Conservation (phyloP, 176 grass and related monocot genomes). For the Phragmites australis region DNA sequence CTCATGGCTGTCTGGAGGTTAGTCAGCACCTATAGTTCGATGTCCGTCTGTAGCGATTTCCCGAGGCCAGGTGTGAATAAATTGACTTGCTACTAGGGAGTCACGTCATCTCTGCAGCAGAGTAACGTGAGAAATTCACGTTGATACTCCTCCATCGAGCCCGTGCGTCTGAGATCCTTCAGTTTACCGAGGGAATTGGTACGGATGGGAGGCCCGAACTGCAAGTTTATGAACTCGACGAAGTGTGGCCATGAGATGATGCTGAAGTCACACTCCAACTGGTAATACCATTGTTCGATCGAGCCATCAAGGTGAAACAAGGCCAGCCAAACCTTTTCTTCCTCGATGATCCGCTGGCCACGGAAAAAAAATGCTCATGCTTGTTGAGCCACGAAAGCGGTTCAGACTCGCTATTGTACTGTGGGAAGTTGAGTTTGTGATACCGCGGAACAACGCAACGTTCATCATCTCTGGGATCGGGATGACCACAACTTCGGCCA, state of each 20-base stretch:
- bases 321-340: too few relatives aligned
- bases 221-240: not conserved
- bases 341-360: too few relatives aligned
- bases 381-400: too few relatives aligned
- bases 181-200: not conserved
- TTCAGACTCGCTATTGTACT: too few relatives aligned
- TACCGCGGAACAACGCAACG: too few relatives aligned
- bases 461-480: too few relatives aligned
- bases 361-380: too few relatives aligned
- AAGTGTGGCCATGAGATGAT: not conserved
- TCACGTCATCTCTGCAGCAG: not conserved
- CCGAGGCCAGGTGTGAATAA: not conserved
- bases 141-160: not conserved
- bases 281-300: not conserved
- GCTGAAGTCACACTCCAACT: not conserved
- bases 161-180: not conserved
- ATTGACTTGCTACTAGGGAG: not conserved
- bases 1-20: too few relatives aligned
- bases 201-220: not conserved
- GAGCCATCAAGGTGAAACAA: not conserved
- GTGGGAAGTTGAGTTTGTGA: too few relatives aligned
- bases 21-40: not conserved
- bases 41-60: accelerated
- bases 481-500: too few relatives aligned
- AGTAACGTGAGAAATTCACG: not conserved